Evolutionary conservation across 352 stramenopile species (phyloP).

Genomic region (Globisporangium nunn): DNA sequence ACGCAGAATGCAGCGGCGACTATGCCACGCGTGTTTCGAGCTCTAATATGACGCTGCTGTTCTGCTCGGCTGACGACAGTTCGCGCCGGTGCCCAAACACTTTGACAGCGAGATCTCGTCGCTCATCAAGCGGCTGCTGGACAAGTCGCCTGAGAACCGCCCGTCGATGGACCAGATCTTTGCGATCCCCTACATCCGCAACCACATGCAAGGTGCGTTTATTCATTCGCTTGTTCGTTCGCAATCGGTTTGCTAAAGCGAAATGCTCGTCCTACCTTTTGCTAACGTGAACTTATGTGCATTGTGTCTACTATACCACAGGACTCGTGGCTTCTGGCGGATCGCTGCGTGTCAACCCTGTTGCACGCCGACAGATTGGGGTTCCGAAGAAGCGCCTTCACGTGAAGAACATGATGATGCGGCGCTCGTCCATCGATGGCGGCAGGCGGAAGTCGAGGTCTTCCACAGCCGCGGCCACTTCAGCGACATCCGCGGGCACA

Average conservation of each 20-base stretch:
- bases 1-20: not conserved
- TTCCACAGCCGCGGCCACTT: not conserved
- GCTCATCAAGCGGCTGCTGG: constrained; percentile 44
- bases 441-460: constrained; percentile 12
- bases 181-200: constrained; percentile 59
- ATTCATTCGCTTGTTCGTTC: not conserved
- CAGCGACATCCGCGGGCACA: constrained; percentile 4
- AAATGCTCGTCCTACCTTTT: no score
- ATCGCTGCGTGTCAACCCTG: constrained; percentile 36
- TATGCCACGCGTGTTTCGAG: no score
- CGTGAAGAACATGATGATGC: constrained; percentile 29
- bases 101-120: constrained; percentile 52
- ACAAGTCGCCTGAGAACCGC: constrained; percentile 54
- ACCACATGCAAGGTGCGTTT: constrained; percentile 52
- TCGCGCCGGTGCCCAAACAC: constrained; percentile 40
- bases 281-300: no score
- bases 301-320: constrained; percentile 1
- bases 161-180: constrained; percentile 78
- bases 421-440: constrained; percentile 33
- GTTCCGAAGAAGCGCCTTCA: constrained; percentile 30
- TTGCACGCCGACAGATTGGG: constrained; percentile 28
- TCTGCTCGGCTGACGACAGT: constrained; percentile 14
- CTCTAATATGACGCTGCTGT: not conserved
- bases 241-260: not conserved
- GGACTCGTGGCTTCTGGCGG: constrained; percentile 48